Percentiles rank a stretch among this genome's conserved stretches.
Conservation (phyloP, 2,329 filamentous ascomycete genomes). For the Cladophialophora bantiana region DNA sequence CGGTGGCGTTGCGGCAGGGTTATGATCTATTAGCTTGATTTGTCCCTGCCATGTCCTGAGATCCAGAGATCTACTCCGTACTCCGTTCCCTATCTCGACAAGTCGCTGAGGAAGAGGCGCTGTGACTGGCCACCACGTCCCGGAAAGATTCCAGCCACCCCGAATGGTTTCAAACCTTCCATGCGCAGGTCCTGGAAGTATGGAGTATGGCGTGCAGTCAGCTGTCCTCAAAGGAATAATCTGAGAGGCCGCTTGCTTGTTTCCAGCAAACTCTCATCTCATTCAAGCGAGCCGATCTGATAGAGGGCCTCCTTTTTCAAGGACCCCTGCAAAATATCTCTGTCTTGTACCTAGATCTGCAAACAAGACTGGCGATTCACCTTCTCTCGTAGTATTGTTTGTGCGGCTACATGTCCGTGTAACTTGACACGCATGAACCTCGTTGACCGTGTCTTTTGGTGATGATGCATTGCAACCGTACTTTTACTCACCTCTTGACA, state of each 20-base stretch:
- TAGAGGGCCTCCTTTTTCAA: neutral
- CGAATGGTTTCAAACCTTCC: conserved; percentile 27
- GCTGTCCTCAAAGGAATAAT: conserved; percentile 18
- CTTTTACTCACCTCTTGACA: conserved; percentile 5
- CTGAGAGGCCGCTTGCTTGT: conserved; percentile 24
- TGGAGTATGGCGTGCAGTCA: conserved; percentile 9
- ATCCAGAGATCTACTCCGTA: conserved; percentile 34
- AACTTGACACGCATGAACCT: conserved; percentile 22
- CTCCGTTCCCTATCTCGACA: conserved; percentile 18
- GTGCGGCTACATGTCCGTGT: conserved; percentile 17
- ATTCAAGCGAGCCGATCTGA: conserved; percentile 12
- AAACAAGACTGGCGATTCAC: neutral
- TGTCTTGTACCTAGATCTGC: neutral
- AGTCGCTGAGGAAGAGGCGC: conserved; percentile 1
- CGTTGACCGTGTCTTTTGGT: conserved; percentile 26
- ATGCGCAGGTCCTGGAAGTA: neutral
- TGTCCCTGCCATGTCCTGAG: conserved; percentile 21
- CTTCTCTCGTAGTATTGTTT: neutral
- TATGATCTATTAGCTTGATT: conserved; percentile 6
- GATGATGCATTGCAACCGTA: conserved; percentile 16
- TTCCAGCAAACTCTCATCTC: conserved; percentile 24
- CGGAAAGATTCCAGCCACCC: conserved; percentile 20
- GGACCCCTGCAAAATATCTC: neutral
- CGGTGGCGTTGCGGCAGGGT: conserved; percentile 22
- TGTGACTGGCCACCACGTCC: conserved; percentile 15